Base-by-base conservation (phyloP, 805 yeast genomes). In the Saccharomyces paradoxus region DNA sequence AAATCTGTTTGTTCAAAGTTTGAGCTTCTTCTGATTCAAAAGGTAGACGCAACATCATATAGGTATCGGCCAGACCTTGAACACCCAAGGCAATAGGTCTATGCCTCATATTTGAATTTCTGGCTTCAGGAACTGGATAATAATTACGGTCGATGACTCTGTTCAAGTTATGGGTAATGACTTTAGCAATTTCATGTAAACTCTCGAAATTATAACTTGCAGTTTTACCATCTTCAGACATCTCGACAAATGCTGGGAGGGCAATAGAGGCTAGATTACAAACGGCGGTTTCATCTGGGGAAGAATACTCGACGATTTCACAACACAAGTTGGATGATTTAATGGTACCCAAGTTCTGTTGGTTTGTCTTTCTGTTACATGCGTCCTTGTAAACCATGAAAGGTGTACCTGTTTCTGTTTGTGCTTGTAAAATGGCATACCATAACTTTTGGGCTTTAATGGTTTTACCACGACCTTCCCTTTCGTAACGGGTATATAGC, bases 1-100 rank as follows among this genome's bases (percentile, higher is more conserved):
- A 92, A 55, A 92, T 89, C 71, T 88, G 91, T 53, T 80, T 76
- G 73, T 92, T 92, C 57, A 92, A 75, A 56, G 74, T 72, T 68
- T 80, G 81, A 14, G 98, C 97, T 64, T 81, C 86, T 31, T 77
- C 73, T 41, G 96, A 87, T 61, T 89, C 97, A 69, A 91, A 92
- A 47, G 97, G 94, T 55, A 89, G 65, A 64, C 96, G 81, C 58
- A 92, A 75, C 60, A 79, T 77, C 78, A 89, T 81, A 71, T 89
- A 92, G 1, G 85, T 77, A 71, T 92, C 98, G 29, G 98, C 97
- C 53, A 92, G 77, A 55, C 99, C 99, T 71, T 92, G 97, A n/a
- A 92, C 97, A 61, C 99, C 99, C 24, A 92, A 73, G n/a, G 97
- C 97, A 64, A 92, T 81, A 22, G 99, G 98, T 63, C 99, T 79